Evolutionary conservation across 768 basidiomycete genomes (phyloP).

Genomic region (Erythrobasidium yunnanense): DNA sequence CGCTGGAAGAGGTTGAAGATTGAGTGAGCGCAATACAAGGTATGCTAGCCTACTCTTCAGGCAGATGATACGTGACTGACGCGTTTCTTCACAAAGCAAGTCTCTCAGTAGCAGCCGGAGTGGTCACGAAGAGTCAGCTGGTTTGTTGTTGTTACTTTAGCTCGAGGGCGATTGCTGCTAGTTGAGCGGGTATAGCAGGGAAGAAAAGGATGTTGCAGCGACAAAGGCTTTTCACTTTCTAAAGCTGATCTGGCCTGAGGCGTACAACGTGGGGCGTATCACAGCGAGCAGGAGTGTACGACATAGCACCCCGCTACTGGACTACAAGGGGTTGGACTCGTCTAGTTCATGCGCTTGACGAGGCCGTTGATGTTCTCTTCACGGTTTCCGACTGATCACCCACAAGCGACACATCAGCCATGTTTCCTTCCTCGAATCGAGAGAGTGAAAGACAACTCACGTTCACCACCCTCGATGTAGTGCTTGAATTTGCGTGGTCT

Average conservation of each 20-base stretch:
- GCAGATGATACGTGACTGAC: background rate
- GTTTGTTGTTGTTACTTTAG: too few species aligned
- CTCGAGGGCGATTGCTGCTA: too few species aligned
- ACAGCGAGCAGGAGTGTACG: too few species aligned
- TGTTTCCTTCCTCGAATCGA: constrained; percentile 3
- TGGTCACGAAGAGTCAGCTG: too few species aligned
- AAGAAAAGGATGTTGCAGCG: too few species aligned
- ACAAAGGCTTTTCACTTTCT: too few species aligned
- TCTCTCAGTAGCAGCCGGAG: too few species aligned
- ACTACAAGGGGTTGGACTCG: too few species aligned
- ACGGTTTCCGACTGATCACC: constrained; percentile 92
- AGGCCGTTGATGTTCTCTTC: constrained; percentile 96
- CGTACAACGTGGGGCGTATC: too few species aligned
- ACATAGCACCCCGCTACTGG: too few species aligned
- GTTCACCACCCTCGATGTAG: constrained; percentile 33
- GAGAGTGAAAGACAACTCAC: background rate
- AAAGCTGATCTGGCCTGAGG: too few species aligned
- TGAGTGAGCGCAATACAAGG: background rate
- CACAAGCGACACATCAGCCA: constrained; percentile 60
- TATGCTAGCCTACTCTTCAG: background rate
- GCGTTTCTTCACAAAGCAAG: background rate
- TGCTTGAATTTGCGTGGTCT: constrained; percentile 87
- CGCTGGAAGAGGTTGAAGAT: constrained; percentile 51
- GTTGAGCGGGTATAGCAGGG: too few species aligned
- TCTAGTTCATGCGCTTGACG: constrained; percentile 45